A percentile compares a stretch with the other conserved stretches of the same genome.
phyloP scores from a whole-genome alignment of 2,329 filamentous ascomycete species.

The Alternaria novae-zelandiae region DNA sequence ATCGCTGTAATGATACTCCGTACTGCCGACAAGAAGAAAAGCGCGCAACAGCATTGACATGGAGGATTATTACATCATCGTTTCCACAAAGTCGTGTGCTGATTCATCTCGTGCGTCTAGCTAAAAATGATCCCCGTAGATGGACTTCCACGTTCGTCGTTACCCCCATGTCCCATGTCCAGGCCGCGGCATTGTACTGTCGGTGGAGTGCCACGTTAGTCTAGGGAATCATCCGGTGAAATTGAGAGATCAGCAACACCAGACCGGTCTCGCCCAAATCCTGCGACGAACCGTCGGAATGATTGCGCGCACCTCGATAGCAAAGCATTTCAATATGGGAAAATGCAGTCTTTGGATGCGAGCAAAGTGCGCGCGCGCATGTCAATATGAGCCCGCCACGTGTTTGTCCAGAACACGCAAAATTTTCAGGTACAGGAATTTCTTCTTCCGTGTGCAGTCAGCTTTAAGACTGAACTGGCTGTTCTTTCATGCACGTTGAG shows the following conservation, averaged over 20 bases:
- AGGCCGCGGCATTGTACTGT: slow-evolving; percentile 1
- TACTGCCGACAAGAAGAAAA: neutral
- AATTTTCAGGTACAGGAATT: slow-evolving; percentile 1
- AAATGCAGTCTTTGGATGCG: slow-evolving; percentile 7
- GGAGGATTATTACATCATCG: neutral
- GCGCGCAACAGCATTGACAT: neutral
- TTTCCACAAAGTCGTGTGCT: neutral
- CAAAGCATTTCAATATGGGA: slow-evolving; percentile 6
- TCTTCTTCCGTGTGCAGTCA: neutral
- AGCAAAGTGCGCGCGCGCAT: neutral
- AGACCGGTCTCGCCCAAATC: slow-evolving; percentile 7
- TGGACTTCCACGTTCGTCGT: neutral
- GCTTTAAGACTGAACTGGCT: slow-evolving; percentile 29
- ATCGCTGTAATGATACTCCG: slow-evolving; percentile 1
- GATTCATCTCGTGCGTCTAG: neutral
- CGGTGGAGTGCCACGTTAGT: slow-evolving; percentile 11
- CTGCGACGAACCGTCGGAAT: slow-evolving; percentile 5
- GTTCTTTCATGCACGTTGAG: slow-evolving; percentile 32
- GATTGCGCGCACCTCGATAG: slow-evolving; percentile 5
- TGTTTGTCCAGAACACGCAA: neutral
- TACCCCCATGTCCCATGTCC: neutral
- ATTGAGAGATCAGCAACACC: slow-evolving; percentile 13
- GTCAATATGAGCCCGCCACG: slow-evolving; percentile 2
- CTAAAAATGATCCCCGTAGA: neutral
- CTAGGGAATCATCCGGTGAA: slow-evolving; percentile 9